Base-by-base conservation (phyloP, 208 protist genomes). In the Trypanosoma rangeli region DNA sequence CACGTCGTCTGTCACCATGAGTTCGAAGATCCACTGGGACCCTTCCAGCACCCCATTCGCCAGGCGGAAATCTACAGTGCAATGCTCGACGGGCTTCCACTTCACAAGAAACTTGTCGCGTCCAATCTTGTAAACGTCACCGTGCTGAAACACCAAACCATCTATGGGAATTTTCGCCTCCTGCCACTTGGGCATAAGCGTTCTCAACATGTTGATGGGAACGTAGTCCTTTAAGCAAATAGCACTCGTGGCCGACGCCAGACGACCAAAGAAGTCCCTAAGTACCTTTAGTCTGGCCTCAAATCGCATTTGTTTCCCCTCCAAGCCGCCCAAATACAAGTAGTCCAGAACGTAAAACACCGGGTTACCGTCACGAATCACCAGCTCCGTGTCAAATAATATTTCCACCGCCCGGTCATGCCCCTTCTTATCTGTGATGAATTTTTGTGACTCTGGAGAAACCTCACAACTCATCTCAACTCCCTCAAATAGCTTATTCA, bases 11-110 rank as follows among this genome's bases (percentile, higher is more conserved):
- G 81, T 85, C 12, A 87, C 86, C 73, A 80, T 80, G n/a, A 94
- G 77, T 12, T 87, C 71, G 61, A 91, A 96, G 9, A 60, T 72
- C 71, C 80, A 89, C 10, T 67, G 42, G 1, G 69, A 75, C 3
- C 76, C 48, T 53, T 72, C 24, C 22, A 55, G 5, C 0, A 64
- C 58, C 18, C 86, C 79, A 63, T 86, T 87, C 53, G 79, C 71
- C 24, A 96, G 74, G 39, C 91, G 79, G 65, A 96, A 94, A 68
- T 96, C 91, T 0, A 78, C 91, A 31, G 88, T 94, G 79, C 91
- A 96, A 24, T 88, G 72, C 20, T 81, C 68, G 54, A 87, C 57
- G n/a, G 91, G 88, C 71, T 96, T 96, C 91, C 91, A 96, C 67
- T 96, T 96, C 54, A 86, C 63, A 64, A 96, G 72, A 20, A 72